Percentiles rank a stretch among this genome's conserved stretches.
phyloP scores from a whole-genome alignment of 176 grass and related monocot genomes.

The Hordeum marinum region DNA sequence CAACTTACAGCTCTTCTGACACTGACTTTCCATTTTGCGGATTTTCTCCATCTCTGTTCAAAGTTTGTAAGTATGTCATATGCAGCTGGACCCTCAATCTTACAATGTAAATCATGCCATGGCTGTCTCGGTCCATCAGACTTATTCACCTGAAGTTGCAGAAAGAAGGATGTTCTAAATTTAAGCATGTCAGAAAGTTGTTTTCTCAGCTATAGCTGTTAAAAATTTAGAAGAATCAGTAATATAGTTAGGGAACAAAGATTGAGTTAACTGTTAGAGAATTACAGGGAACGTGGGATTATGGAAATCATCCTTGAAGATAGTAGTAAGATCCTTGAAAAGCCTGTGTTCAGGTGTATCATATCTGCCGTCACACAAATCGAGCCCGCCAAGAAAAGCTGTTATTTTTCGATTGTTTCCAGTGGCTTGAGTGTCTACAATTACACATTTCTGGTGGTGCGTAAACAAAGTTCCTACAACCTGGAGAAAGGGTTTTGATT shows the following conservation, averaged over 20 bases:
- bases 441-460: slow-evolving; percentile 97
- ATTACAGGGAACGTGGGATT: slow-evolving; percentile 86
- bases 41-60: slow-evolving; percentile 91
- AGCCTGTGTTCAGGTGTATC: slow-evolving; percentile 89
- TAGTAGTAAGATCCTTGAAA: slow-evolving; percentile 66
- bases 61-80: slow-evolving; percentile 89
- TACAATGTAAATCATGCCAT: slow-evolving; percentile 95
- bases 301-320: slow-evolving; percentile 81
- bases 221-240: neutral
- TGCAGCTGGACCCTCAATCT: slow-evolving; percentile 84
- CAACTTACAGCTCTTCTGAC: slow-evolving; percentile 70
- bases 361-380: slow-evolving; percentile 93
- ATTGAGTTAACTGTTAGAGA: neutral
- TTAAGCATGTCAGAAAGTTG: neutral
- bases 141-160: slow-evolving; percentile 33
- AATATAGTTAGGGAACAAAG: neutral
- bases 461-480: slow-evolving; percentile 94
- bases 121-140: slow-evolving; percentile 71
- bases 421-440: slow-evolving; percentile 73
- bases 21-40: slow-evolving; percentile 73
- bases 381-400: slow-evolving; percentile 89
- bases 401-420: slow-evolving; percentile 95
- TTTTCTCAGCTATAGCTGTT: neutral
- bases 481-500: slow-evolving; percentile 33
- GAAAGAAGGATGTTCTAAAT: neutral